phyloP scores from a whole-genome alignment of 805 yeast species.

The Maudiozyma pseudohumilis region DNA sequence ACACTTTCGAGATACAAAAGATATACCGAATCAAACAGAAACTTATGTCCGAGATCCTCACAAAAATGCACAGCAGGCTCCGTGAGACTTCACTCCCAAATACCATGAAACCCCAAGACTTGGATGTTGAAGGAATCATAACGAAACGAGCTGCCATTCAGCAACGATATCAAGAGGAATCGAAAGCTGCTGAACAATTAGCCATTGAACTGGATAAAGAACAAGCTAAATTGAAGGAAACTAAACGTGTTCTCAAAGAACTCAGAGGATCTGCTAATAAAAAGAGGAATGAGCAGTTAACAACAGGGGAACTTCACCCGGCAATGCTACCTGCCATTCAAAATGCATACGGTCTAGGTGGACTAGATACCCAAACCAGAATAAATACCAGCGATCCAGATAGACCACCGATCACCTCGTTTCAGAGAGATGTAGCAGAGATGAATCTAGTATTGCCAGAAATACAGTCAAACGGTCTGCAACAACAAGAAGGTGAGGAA shows the following conservation, averaged over 20 bases:
- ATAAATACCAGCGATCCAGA: not conserved
- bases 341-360: conserved; percentile 19
- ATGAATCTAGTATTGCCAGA: conserved; percentile 3
- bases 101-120: conserved; percentile 15
- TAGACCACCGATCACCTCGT: not conserved
- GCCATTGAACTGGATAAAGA: conserved; percentile 18
- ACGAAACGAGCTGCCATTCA: conserved; percentile 25
- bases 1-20: conserved; percentile 9
- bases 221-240: conserved; percentile 12
- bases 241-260: conserved; percentile 6
- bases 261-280: conserved; percentile 9
- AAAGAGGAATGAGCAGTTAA: conserved; percentile 13
- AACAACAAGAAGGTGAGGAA: not conserved
- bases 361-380: not conserved
- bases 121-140: conserved; percentile 25
- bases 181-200: conserved; percentile 16
- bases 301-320: conserved; percentile 20
- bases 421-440: conserved; percentile 5
- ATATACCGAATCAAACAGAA: conserved; percentile 13
- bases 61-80: conserved; percentile 17
- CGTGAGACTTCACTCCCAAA: conserved; percentile 20
- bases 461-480: too few species aligned
- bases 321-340: conserved; percentile 21
- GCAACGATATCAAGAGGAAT: conserved; percentile 16
- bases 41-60: conserved; percentile 17